phyloP scores from a whole-genome alignment of 345 rosid species.

The Crucihimalaya himalaica region DNA sequence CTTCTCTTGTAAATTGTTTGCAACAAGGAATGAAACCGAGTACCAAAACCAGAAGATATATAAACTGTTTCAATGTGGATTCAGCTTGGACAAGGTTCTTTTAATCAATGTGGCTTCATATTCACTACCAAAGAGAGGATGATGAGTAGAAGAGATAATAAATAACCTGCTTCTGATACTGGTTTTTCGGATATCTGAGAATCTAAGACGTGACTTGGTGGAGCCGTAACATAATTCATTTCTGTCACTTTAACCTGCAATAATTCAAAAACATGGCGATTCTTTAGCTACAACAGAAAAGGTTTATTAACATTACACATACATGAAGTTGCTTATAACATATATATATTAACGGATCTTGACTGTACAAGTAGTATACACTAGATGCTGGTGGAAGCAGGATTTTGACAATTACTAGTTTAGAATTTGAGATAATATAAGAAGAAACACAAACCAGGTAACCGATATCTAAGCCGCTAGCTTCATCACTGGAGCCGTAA shows the following conservation, averaged over 20 bases:
- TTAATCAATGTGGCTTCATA: not conserved
- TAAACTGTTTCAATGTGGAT: not conserved
- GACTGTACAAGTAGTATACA: not conserved
- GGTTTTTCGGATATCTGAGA: constrained; percentile 28
- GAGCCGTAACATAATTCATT: constrained; percentile 48
- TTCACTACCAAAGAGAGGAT: not conserved
- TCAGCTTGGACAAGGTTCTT: not conserved
- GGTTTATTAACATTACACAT: not conserved
- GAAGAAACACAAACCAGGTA: constrained; percentile 50
- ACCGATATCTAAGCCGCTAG: constrained; percentile 4
- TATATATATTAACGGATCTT: not conserved
- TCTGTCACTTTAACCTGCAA: constrained; percentile 64
- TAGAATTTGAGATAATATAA: not conserved
- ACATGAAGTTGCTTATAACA: constrained; percentile 7
- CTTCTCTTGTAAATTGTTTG: not conserved
- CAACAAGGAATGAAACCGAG: not conserved
- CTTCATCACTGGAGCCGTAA: constrained; percentile 35
- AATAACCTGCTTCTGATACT: constrained; percentile 48
- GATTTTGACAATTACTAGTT: not conserved
- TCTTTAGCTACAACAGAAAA: not conserved
- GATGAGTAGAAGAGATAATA: constrained; percentile 10
- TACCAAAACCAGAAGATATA: constrained; percentile 9
- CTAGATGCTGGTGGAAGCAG: not conserved
- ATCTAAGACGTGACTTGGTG: constrained; percentile 28
- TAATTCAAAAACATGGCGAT: not conserved